phyloP scores from a whole-genome alignment of 163 green algal genomes.

The Trebouxia gelatinosa region DNA sequence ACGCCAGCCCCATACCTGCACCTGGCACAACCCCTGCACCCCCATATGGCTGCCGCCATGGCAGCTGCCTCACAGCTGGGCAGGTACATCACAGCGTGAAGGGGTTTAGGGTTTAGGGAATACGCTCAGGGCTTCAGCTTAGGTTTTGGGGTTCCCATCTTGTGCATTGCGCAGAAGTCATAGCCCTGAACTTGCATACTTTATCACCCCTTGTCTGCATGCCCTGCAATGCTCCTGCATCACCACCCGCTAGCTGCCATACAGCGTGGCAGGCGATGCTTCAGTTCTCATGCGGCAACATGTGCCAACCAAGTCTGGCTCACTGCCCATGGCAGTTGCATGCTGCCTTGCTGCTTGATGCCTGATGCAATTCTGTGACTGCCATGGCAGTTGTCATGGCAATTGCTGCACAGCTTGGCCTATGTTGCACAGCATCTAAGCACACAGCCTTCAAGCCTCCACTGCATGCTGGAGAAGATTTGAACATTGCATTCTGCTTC shows the following conservation, averaged over 20 bases:
- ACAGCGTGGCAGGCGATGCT: no score
- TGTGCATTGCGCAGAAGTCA: no score
- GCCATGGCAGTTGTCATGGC: not conserved
- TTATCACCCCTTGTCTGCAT: not conserved
- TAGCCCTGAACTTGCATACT: no score
- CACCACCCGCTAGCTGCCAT: no score
- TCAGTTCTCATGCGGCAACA: no score
- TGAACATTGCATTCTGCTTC: not conserved
- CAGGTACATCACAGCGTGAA: not conserved
- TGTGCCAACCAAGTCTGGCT: no score
- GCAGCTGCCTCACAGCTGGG: slow-evolving; percentile 6
- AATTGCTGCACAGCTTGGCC: not conserved
- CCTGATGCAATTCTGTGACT: no score
- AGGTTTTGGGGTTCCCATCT: no score
- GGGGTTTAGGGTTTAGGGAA: not conserved
- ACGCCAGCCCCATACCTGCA: slow-evolving; percentile 22
- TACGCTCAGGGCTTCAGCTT: no score
- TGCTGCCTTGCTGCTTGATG: no score
- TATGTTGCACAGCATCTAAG: not conserved
- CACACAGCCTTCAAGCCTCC: not conserved
- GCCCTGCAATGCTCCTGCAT: not conserved
- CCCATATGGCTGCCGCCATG: slow-evolving; percentile 13
- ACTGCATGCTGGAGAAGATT: not conserved
- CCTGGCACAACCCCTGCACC: slow-evolving; percentile 19
- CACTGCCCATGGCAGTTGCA: no score